phyloP scores from a whole-genome alignment of 306 rosid species.

The Dalbergia oliveri region DNA sequence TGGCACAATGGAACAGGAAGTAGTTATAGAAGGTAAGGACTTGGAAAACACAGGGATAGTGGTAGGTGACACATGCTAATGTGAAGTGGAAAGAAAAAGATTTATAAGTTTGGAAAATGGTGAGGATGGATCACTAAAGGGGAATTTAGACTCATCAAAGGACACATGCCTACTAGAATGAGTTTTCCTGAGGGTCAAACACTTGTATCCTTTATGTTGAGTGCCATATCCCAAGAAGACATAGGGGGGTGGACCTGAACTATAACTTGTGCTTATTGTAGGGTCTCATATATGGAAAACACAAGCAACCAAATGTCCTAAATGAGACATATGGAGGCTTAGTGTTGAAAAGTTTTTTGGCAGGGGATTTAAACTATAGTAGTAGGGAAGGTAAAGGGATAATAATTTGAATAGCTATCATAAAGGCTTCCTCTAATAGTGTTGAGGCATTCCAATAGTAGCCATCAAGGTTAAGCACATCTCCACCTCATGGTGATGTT shows the following conservation, averaged over 20 bases:
- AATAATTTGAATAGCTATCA: background rate
- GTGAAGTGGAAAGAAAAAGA: no score
- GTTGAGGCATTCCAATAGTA: background rate
- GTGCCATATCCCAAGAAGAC: background rate
- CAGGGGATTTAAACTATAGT: background rate
- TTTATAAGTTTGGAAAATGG: background rate
- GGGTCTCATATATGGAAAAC: background rate
- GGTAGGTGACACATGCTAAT: no score
- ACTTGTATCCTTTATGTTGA: background rate
- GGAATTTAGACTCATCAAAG: background rate
- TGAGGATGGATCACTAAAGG: background rate
- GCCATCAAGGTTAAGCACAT: background rate
- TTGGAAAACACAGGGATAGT: no score
- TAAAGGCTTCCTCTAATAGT: background rate
- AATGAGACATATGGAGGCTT: background rate
- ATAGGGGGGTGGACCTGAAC: background rate
- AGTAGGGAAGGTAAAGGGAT: background rate
- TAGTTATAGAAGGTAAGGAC: no score
- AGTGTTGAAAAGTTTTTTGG: no score
- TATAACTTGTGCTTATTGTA: background rate
- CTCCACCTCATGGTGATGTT: background rate
- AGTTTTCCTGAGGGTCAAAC: background rate
- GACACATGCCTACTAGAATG: background rate
- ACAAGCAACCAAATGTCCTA: background rate
- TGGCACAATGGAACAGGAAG: no score